Conservation (phyloP, 805 yeast species). For the Candida silvatica region DNA sequence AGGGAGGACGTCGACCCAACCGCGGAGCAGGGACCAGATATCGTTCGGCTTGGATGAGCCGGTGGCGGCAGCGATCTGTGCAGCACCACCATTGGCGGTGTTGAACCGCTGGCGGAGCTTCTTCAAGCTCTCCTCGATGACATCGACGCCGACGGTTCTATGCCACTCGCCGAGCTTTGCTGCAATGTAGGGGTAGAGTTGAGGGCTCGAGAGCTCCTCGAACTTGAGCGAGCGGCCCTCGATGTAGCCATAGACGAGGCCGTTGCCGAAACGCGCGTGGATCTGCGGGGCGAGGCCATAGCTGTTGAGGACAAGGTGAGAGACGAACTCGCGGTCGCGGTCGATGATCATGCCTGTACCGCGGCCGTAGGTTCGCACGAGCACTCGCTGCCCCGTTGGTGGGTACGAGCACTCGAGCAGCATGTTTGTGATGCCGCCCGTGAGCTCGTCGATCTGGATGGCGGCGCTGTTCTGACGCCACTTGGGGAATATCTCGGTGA, state of each 20-base stretch:
- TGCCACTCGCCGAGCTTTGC: conserved; percentile 70
- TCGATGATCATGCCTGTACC: conserved; percentile 69
- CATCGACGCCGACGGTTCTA: conserved; percentile 32
- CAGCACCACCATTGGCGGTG: conserved; percentile 3
- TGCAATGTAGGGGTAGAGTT: conserved; percentile 50
- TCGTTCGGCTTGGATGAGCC: conserved; percentile 11
- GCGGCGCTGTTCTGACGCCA: conserved; percentile 16
- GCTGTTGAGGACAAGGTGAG: conserved; percentile 54
- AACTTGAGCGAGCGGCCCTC: conserved; percentile 55
- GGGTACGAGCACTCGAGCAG: conserved; percentile 34
- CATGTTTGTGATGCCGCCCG: conserved; percentile 63
- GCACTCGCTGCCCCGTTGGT: conserved; percentile 22
- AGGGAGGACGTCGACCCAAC: conserved; percentile 61
- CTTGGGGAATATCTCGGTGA: conserved; percentile 35
- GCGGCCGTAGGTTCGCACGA: conserved; percentile 66
- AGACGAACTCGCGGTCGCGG: conserved; percentile 64
- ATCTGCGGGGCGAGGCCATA: conserved; percentile 60
- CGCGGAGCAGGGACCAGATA: conserved; percentile 51
- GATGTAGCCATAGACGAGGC: conserved; percentile 61
- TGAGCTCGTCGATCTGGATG: conserved; percentile 34
- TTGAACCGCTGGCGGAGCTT: conserved; percentile 25
- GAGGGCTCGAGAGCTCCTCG: conserved; percentile 39
- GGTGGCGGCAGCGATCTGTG: conserved; percentile 20
- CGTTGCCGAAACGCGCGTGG: conserved; percentile 62
- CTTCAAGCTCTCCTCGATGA: conserved; percentile 38